A percentile compares a stretch with the other conserved stretches of the same genome.
Conservation (phyloP, 2,329 filamentous ascomycete species). For the Aspergillus tubingensis region DNA sequence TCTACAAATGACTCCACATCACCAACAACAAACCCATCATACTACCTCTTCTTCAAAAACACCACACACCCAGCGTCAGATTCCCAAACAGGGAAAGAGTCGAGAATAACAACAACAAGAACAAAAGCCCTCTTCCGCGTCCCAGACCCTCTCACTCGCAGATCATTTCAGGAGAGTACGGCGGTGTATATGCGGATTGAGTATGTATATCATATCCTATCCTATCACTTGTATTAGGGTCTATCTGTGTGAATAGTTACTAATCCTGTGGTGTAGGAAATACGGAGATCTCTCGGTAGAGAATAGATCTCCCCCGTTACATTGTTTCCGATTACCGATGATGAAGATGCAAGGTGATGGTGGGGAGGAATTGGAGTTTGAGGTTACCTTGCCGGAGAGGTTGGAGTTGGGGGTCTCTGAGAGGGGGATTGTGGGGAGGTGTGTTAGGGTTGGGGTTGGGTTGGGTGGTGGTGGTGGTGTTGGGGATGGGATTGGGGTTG, state of each 20-base stretch:
- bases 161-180: slow-evolving; percentile 18
- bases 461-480: slow-evolving; percentile 9
- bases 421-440: slow-evolving; percentile 36
- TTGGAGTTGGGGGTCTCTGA: slow-evolving; percentile 39
- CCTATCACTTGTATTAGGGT: background rate
- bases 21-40: slow-evolving; percentile 28
- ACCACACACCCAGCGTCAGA: background rate
- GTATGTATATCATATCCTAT: slow-evolving; percentile 21
- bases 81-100: background rate
- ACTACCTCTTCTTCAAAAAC: slow-evolving; percentile 36
- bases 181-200: slow-evolving; percentile 37
- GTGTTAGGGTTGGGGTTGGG: slow-evolving; percentile 31
- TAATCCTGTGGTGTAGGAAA: slow-evolving; percentile 21
- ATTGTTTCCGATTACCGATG: slow-evolving; percentile 28
- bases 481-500: background rate
- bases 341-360: background rate
- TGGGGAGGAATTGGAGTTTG: slow-evolving; percentile 26
- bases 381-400: slow-evolving; percentile 31
- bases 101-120: slow-evolving; percentile 3
- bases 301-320: slow-evolving; percentile 15
- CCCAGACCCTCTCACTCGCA: slow-evolving; percentile 20
- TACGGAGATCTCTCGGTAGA: slow-evolving; percentile 29
- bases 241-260: background rate
- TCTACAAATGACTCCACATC: slow-evolving; percentile 27
- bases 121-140: slow-evolving; percentile 32